Evolutionary conservation across 495 filamentous ascomycete genomes (phyloP), one percentile per base, ranked within the genome.

Genomic region (Xylaria grammica): DNA sequence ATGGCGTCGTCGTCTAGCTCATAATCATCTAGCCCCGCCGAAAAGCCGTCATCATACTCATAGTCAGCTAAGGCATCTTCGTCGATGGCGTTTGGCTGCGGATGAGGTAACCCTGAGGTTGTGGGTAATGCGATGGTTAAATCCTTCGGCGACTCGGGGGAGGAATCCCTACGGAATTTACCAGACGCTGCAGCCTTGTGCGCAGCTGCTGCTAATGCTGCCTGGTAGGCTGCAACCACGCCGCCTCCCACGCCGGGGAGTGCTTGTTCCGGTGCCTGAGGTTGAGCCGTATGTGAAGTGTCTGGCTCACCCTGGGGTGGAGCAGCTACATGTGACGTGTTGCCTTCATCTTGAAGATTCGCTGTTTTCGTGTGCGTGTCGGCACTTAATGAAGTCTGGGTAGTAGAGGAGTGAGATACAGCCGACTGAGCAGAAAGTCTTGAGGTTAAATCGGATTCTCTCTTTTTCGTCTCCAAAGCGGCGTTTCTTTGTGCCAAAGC

Each of bases 1-100:
- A 99, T 96, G 45, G 86, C 84, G 66, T 97, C 93, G 69, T 97
- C 92, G 59, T 89, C 89, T 57, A 88, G 81, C 6, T 87, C 81
- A 64, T 85, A 86, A 52, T 92, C 89, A 61, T 86, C 82, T 22
- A 81, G 75, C 49, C 84, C 82, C 45, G 70, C 68, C 6, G 70
- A 71, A 27, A 81, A 75, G 5, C 55, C 68, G 56, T 89, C 84
- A 26, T 87, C 85, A 53, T 86, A 80, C 52, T 82, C 79, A 50
- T 80, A 77, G 55, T 85, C 82, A 32, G 77, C 79, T 20, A 81
- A 60, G 6, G 74, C 53, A 40, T 75, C 65, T 27, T 77, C 74
- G 15, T 58, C 15, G 8, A 80, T 65, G 26, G 71, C 51, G 40
- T 78, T 61, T n/a, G 63, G 50, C 40, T 74, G 52, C 5, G 42